Base-by-base conservation (phyloP, 768 basidiomycete species). In the Termitomyces sp. region DNA sequence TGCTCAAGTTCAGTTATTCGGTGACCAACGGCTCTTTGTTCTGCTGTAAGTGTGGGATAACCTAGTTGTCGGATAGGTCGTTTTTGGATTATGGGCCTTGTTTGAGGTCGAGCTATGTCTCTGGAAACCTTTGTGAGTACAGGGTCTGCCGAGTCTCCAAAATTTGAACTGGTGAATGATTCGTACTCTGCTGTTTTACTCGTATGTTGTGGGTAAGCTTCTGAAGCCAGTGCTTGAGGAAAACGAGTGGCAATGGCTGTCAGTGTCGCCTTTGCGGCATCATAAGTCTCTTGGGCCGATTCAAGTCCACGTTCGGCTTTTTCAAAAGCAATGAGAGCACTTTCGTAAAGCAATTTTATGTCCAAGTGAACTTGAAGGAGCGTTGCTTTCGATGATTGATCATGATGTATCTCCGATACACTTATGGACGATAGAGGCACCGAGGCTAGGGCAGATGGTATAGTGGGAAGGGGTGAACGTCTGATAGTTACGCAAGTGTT, bases 201-300 rank as follows among this genome's bases (percentile, higher is more conserved):
- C 22, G 46, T 29, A 5, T 53, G 27, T 14, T 20, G 46, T 29
- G 29, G 31, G 32, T 18, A 29, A 42, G 18, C 24, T 2, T 49
- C 47, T 24, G 39, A 3, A 31, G 27, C 22, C 10, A 22, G 36
- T 5, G 20, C 24, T 37, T 32, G 41, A 14, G 42, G 8, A 22
- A 32, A 39, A 27, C 22, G 29, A 14, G 26, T 57, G 27, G 22
- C 14, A 14, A 47, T 47, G 3, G 60, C 60, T 20, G 53, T 26
- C 34, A 61, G 44, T 14, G 60, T 36, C 13, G 53, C 37, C 24
- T 52, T 56, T 10, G 57, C 54, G 12, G 60, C 48, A 24, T 58
- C 53, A 22, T 55, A 58, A 16, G 54, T 52, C 36, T 61, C 57
- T 10, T 52, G 57, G 2, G 56, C 57, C 5, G n/a, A 31, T 20